Conservation (phyloP, 768 basidiomycete genomes). For the Calvatia gigantea region DNA sequence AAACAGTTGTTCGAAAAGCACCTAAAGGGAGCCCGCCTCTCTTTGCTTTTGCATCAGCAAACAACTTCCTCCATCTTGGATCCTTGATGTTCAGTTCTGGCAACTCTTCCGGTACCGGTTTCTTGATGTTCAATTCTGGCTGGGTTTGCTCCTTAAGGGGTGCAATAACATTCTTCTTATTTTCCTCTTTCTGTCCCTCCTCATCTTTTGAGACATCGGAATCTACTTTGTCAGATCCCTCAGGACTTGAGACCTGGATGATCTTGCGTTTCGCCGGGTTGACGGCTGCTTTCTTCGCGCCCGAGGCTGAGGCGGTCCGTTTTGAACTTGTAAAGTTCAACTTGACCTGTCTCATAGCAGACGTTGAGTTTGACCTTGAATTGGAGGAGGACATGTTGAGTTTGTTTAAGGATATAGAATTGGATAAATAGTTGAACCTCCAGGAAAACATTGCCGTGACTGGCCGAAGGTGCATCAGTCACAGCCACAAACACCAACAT, state of each 20-base stretch:
- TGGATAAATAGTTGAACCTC: not conserved
- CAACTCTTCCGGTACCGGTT: constrained; percentile 13
- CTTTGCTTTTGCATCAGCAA: constrained; percentile 41
- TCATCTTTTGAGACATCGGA: not conserved
- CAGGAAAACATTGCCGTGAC: too few relatives aligned
- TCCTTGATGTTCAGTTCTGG: constrained; percentile 47
- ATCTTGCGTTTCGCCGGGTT: constrained; percentile 13
- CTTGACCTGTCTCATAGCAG: constrained; percentile 38
- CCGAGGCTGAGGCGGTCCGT: constrained; percentile 33
- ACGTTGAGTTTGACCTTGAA: not conserved
- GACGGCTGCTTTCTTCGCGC: constrained; percentile 20
- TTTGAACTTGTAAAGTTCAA: constrained; percentile 45
- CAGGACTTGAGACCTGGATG: constrained; percentile 11
- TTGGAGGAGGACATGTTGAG: constrained; percentile 3
- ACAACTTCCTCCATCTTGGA: constrained; percentile 48
- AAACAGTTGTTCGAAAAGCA: too few relatives aligned
- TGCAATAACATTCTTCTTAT: not conserved
- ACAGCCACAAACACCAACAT: too few relatives aligned
- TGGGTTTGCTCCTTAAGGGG: constrained; percentile 14
- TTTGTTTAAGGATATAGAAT: constrained; percentile 4
- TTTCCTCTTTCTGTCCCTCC: not conserved
- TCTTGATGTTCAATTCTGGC: constrained; percentile 15
- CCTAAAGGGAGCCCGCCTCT: constrained; percentile 59
- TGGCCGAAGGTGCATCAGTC: too few relatives aligned
- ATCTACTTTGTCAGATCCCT: not conserved